Evolutionary conservation across 164 flowering plant species (phyloP), one percentile per base, ranked within the genome.

Genomic region (Tetrastigma voinierianum): DNA sequence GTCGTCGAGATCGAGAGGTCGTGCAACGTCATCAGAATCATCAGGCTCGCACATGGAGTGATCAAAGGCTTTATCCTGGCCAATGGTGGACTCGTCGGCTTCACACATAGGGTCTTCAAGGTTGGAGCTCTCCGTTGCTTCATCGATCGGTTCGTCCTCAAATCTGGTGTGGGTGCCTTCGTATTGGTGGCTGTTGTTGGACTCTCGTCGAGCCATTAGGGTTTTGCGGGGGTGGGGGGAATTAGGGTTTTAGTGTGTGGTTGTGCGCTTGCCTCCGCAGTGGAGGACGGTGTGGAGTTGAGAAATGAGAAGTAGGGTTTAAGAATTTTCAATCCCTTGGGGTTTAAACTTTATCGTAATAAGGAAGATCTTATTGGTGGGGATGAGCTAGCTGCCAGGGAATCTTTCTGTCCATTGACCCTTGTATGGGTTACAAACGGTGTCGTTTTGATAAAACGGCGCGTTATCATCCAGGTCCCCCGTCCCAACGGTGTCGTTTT

Each of bases 121-220:
- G 40, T 25, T 25, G 40, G 40, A 25, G 40, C 40, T 25, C 40
- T 25, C 53, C 15, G 70, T 24, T 1, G 40, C 18, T 57, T 52
- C 16, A 9, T 23, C 46, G 54, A 19, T 61, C 43, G 53, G 64
- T 67, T 76, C 53, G 23, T 13, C 12, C 68, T 11, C 79, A 72
- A 70, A 61, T 52, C 48, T 71, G 62, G 13, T 57, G 61, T 46
- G 67, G 49, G 55, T n/a, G n/a, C n/a, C 25, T 55, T 25, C 59
- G 46, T 72, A 56, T 68, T 65, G 66, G 51, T n/a, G n/a, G n/a
- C n/a, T n/a, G n/a, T 11, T 57, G 16, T 57, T 1, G 61, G 46
- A n/a, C n/a, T n/a, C 78, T 47, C 78, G 62, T 52, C 80, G 76
- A 66, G 78, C 88, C 88, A 82, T 86, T n/a, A n/a, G 56, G 83